These are phyloP conservation scores for Coniochaeta sp. DNA, from an alignment of 2,329 filamentous ascomycete species.

Conservation along the genomic window DNA sequence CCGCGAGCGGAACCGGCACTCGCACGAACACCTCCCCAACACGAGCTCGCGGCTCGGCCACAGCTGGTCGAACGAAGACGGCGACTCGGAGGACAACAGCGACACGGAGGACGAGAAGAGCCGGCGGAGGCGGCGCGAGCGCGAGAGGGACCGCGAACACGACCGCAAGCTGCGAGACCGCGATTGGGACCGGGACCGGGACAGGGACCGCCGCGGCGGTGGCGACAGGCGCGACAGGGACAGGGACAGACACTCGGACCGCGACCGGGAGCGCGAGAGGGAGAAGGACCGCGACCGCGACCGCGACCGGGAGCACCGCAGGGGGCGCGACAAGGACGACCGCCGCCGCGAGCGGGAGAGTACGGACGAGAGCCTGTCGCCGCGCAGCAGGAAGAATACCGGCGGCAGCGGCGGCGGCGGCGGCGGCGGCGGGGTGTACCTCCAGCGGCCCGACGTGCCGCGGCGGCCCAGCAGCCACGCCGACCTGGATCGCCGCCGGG, in stretches of 20 bases:
- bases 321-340: constrained; percentile 15
- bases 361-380: constrained; percentile 9
- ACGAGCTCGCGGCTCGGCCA: constrained; percentile 29
- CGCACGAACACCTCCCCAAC: constrained; percentile 30
- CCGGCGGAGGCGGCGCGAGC: constrained; percentile 13
- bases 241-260: constrained; percentile 27
- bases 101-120: constrained; percentile 15
- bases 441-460: constrained; percentile 30
- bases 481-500: constrained; percentile 33
- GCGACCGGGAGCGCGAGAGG: constrained; percentile 28
- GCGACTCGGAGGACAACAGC: constrained; percentile 23
- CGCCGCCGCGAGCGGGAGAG: constrained; percentile 18
- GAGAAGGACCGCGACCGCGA: too few species aligned
- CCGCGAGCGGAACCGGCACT: constrained; percentile 19
- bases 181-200: constrained; percentile 23
- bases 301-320: constrained; percentile 13
- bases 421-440: constrained; percentile 22
- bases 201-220: constrained; percentile 15
- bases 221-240: constrained; percentile 30
- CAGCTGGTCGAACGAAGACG: constrained; percentile 34
- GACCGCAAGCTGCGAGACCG: constrained; percentile 15
- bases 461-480: constrained; percentile 43
- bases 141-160: constrained; percentile 29
- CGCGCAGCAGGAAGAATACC: constrained; percentile 19
- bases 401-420: constrained; percentile 21